Base-by-base conservation (phyloP, 192 early-diverging fungal genomes). In the Mortierella antarctica region DNA sequence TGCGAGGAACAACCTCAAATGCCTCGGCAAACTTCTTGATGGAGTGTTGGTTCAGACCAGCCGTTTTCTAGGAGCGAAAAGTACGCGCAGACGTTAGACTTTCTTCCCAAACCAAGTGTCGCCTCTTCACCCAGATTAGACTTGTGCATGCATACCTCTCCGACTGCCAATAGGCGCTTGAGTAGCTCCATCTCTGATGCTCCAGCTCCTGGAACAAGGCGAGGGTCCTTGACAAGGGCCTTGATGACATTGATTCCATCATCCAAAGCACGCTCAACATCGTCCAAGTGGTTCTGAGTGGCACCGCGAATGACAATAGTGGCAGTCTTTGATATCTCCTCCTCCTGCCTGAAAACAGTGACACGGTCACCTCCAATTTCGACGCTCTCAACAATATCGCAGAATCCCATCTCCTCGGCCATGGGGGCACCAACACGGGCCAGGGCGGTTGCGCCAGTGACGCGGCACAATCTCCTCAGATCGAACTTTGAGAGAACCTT, bases 171-270 rank as follows among this genome's bases (percentile, higher is more conserved):
- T 60, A 99, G 88, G 51, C 88, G 90, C 45, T 93, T 91, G 49
- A 93, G 89, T 49, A 99, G 84, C 82, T 97, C 97, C 89, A 97
- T 97, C 73, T 99, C 97, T 45, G 90, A 70, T 2, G 97, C 97
- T 70, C 96, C 97, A 54, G 97, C 97, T 75, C 97, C 97, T 53
- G 97, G 85, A 62, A 99, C 87, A 12, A 98, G 86, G 21, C 94
- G 92, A 47, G 83, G 62, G 84, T 98, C 95, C 82, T 93, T 94
- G 48, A 92, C 91, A 65, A 95, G 86, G 51, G 97, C 93, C 87
- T 98, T 99, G 74, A 99, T 90, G 31, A 95, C 91, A 81, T 98
- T 99, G 75, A 99, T 95, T 79, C 97, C 97, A 75, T 98, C 97
- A 84, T 99, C 97, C 42, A 99, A 88, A 17, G 97, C 96, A 58